Evolutionary conservation across 2,329 filamentous ascomycete species (phyloP), one percentile per base, ranked within the genome.

Genomic region (Lasiodiplodia gonubiensis): DNA sequence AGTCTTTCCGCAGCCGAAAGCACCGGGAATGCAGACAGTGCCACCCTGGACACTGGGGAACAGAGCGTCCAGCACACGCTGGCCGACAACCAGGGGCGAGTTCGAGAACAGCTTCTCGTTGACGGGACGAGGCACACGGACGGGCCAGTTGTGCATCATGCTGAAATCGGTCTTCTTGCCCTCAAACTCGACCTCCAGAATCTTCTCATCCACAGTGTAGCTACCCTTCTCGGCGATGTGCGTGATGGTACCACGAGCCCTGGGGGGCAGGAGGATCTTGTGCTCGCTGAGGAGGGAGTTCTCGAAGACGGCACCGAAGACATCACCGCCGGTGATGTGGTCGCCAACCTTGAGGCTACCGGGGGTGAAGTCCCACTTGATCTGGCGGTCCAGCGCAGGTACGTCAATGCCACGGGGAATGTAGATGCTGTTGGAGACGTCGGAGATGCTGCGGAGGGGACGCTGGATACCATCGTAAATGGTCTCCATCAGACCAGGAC

Each of bases 391-490:
- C 77, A 99, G 88, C 54, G 94, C 90, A 64, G 94, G 93, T 39
- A 94, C 88, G 67, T 92, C 83, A 77, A 99, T 94, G 80, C 95
- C 95, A 74, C 95, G 92, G 75, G 95, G 95, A 71, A 99, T 99
- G 82, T 99, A 99, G 81, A 99, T 99, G 81, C 92, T 93, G 77
- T 93, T 85, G 64, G 93, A 89, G 59, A 87, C 82, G 49, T 90
- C 84, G 73, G 92, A 85, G 76, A 99, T 99, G 72, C 88, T 89
- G 82, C 90, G 90, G 74, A 99, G 89, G 61, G 95, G 95, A 78
- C 95, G 90, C 82, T 99, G 95, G 76, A 99, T 99, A 84, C 95
- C 95, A 80, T 99, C 95, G 86, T 98, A 99, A 81, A 99, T 99
- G 73, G 95, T 97, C 84, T 98, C 94, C 88, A 99, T 93, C 80